Conservation (phyloP, 192 early-diverging fungal genomes). For the Coemansia sp. region DNA sequence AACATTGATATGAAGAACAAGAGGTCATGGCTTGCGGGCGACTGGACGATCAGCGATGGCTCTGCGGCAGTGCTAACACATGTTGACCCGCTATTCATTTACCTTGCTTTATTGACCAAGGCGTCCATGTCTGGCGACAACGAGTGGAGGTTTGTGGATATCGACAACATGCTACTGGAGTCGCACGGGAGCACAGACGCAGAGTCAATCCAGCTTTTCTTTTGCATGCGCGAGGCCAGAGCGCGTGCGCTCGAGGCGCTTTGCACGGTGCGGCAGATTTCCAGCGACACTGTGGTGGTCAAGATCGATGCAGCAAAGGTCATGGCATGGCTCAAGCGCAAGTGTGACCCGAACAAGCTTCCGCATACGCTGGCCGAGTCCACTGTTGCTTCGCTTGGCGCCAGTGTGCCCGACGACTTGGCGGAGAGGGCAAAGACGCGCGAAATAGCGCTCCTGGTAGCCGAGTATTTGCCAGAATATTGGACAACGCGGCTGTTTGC, state of each 20-base stretch:
- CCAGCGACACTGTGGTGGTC: slow-evolving; percentile 19
- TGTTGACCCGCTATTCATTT: slow-evolving; percentile 41
- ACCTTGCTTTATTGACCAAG: slow-evolving; percentile 29
- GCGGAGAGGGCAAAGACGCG: slow-evolving; percentile 9
- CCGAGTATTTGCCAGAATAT: slow-evolving; percentile 35
- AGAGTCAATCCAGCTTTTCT: slow-evolving; percentile 9
- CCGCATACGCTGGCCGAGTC: slow-evolving; percentile 9
- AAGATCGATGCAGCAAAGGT: slow-evolving; percentile 22
- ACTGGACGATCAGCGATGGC: slow-evolving; percentile 29
- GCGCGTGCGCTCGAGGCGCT: slow-evolving; percentile 20
- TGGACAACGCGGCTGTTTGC: slow-evolving; percentile 25
- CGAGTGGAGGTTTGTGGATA: slow-evolving; percentile 38
- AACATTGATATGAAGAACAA: slow-evolving; percentile 30
- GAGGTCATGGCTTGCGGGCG: slow-evolving; percentile 37
- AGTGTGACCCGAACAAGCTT: slow-evolving; percentile 18
- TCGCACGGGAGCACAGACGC: slow-evolving; percentile 25
- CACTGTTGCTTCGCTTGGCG: not conserved
- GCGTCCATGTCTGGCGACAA: slow-evolving; percentile 9
- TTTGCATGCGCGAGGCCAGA: slow-evolving; percentile 8
- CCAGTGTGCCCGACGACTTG: slow-evolving; percentile 3
- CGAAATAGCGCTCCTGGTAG: slow-evolving; percentile 43
- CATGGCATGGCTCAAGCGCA: slow-evolving; percentile 37
- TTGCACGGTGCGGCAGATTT: slow-evolving; percentile 23
- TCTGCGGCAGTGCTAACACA: slow-evolving; percentile 26
- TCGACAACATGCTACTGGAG: slow-evolving; percentile 30